phyloP scores from a whole-genome alignment of 1,284 basidiomycete genomes.

The Rhodofomes roseus region DNA sequence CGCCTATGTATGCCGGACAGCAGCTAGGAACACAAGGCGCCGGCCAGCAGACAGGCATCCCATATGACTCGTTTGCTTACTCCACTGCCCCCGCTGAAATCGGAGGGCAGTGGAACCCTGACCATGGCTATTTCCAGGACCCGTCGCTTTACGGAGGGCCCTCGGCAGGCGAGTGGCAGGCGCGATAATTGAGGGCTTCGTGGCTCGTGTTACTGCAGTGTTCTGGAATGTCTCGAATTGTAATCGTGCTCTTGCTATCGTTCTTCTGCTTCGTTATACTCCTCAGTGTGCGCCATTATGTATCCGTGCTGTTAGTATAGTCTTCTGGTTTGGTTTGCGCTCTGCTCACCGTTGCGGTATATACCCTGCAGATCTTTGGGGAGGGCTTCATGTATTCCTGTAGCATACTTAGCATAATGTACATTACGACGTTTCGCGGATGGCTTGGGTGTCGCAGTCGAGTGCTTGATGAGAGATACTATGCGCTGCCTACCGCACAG shows the following conservation, averaged over 20 bases:
- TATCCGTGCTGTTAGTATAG: background rate
- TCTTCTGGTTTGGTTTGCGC: background rate
- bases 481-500: background rate
- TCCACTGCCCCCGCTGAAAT: background rate
- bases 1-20: background rate
- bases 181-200: background rate
- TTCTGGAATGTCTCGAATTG: background rate
- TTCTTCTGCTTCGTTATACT: background rate
- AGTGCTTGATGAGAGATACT: background rate
- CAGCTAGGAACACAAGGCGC: background rate
- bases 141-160: background rate
- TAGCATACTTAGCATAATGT: background rate
- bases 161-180: background rate
- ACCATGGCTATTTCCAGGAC: constrained; percentile 1
- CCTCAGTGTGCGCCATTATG: background rate
- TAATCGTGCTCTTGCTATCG: background rate
- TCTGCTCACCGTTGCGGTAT: background rate
- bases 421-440: background rate
- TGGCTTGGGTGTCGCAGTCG: background rate
- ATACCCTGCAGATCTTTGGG: background rate
- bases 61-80: background rate
- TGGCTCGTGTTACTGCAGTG: background rate
- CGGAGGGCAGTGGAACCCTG: background rate
- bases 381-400: background rate
- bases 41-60: background rate